phyloP scores from a whole-genome alignment of 257 asterid genomes.

The Salvia splendens region DNA sequence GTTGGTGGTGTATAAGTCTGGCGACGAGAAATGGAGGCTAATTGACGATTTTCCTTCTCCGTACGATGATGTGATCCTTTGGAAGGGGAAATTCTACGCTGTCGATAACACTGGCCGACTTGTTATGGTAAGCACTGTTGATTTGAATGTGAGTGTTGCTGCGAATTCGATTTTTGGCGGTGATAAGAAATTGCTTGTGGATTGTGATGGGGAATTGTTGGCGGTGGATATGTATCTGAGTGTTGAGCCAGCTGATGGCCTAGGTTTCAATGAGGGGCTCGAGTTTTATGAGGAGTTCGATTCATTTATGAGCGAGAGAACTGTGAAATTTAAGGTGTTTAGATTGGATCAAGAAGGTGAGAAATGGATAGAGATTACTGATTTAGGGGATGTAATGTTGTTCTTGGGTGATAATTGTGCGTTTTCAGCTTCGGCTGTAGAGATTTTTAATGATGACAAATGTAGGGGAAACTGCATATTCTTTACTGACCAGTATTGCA shows the following conservation, averaged over 20 bases:
- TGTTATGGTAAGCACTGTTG: conserved; percentile 48
- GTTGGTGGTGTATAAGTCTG: conserved; percentile 71
- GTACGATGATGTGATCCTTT: conserved; percentile 70
- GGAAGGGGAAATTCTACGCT: conserved; percentile 58
- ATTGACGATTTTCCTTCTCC: conserved; percentile 61
- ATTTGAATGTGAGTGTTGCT: conserved; percentile 43
- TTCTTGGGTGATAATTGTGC: conserved; percentile 80
- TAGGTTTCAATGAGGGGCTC: conserved; percentile 56
- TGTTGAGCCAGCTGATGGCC: conserved; percentile 59
- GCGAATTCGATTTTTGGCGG: conserved; percentile 67
- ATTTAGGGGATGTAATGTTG: conserved; percentile 67
- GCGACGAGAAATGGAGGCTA: conserved; percentile 67
- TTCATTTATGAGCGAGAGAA: conserved; percentile 67
- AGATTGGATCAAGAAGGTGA: conserved; percentile 51
- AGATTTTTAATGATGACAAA: conserved; percentile 38
- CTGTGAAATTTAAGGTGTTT: conserved; percentile 75
- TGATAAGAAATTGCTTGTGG: conserved; percentile 81
- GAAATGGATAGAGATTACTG: conserved; percentile 61
- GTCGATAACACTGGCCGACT: conserved; percentile 64
- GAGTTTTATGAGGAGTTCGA: conserved; percentile 75
- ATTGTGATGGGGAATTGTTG: conserved; percentile 61
- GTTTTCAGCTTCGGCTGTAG: conserved; percentile 61
- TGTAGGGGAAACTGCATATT: conserved; percentile 68
- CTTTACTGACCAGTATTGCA: conserved; percentile 56
- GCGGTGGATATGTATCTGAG: conserved; percentile 71